phyloP scores from a whole-genome alignment of 192 early-diverging fungal genomes.

The Rhizophagus clarus region DNA sequence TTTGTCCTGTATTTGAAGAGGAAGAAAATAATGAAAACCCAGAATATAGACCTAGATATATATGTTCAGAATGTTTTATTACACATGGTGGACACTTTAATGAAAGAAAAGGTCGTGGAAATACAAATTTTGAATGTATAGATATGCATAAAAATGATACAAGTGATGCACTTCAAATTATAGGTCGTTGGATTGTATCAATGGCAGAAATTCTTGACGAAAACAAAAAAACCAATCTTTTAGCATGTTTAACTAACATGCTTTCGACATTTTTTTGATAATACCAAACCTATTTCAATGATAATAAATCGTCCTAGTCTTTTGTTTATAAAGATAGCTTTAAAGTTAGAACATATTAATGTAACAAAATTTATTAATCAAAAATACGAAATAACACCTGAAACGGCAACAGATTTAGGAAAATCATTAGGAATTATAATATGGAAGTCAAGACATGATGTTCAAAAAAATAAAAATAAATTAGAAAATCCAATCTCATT shows the following conservation, averaged over 20 bases:
- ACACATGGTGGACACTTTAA: neutral
- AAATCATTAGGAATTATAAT: neutral
- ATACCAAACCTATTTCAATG: neutral
- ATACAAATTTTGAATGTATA: slow-evolving; percentile 6
- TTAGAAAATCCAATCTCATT: slow-evolving; percentile 1
- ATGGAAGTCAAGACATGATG: slow-evolving; percentile 3
- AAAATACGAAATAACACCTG: neutral
- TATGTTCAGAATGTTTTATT: slow-evolving; percentile 19
- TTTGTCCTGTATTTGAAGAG: slow-evolving; percentile 6
- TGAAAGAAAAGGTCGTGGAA: neutral
- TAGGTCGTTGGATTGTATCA: neutral
- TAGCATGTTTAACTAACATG: neutral
- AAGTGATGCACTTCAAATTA: neutral
- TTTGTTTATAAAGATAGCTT: neutral
- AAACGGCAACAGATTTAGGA: neutral
- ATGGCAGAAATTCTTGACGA: neutral
- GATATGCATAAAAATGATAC: neutral
- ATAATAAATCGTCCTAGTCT: neutral
- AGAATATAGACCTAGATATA: slow-evolving; percentile 1
- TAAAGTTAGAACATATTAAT: neutral
- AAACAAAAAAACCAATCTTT: neutral
- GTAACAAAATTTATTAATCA: slow-evolving; percentile 8
- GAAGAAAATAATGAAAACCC: neutral
- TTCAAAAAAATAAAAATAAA: slow-evolving; percentile 1
- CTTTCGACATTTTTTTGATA: neutral